A percentile compares a stretch with the other conserved stretches of the same genome.
Evolutionary conservation across 2,329 filamentous ascomycete species (phyloP).

Genomic region (Arthrobotrys conoides): DNA sequence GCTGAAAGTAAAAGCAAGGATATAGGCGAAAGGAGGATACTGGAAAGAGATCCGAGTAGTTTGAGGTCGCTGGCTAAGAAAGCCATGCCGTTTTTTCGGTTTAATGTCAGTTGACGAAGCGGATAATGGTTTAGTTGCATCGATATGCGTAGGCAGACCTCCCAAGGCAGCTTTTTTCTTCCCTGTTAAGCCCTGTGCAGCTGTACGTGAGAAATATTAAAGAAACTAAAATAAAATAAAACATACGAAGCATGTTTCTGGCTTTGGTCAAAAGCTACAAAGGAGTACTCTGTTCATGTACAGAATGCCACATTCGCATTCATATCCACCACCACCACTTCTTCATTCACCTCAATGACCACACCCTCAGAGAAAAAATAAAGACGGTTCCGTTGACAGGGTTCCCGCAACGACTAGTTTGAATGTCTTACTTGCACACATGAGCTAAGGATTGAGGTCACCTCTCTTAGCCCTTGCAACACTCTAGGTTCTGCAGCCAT

Average conservation of each 20-base stretch:
- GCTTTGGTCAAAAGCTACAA: conserved; percentile 18
- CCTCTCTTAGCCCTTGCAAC: conserved; percentile 58
- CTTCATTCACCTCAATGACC: conserved; percentile 13
- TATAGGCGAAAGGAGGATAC: conserved; percentile 59
- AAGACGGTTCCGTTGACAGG: conserved; percentile 54
- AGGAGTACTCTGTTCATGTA: conserved; percentile 3
- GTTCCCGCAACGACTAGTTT: conserved; percentile 57
- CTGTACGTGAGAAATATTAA: conserved; percentile 1
- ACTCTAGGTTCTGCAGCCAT: conserved; percentile 59
- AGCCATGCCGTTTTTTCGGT: conserved; percentile 61
- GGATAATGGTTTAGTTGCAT: conserved; percentile 41
- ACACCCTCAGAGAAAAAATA: conserved; percentile 40
- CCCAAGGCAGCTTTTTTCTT: conserved; percentile 22
- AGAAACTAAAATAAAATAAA: neutral
- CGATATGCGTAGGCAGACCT: conserved; percentile 39
- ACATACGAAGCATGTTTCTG: conserved; percentile 35
- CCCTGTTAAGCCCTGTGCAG: neutral
- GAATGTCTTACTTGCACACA: conserved; percentile 59
- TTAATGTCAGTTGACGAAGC: conserved; percentile 56
- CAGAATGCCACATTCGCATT: conserved; percentile 21
- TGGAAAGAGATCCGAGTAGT: conserved; percentile 59
- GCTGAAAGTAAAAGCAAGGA: conserved; percentile 52
- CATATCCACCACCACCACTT: conserved; percentile 8
- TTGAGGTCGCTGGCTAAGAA: conserved; percentile 41
- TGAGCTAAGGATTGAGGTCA: conserved; percentile 53